Evolutionary conservation across 345 rosid genomes (phyloP), one percentile per base, ranked within the genome.

Genomic region (Aethionema arabicum): DNA sequence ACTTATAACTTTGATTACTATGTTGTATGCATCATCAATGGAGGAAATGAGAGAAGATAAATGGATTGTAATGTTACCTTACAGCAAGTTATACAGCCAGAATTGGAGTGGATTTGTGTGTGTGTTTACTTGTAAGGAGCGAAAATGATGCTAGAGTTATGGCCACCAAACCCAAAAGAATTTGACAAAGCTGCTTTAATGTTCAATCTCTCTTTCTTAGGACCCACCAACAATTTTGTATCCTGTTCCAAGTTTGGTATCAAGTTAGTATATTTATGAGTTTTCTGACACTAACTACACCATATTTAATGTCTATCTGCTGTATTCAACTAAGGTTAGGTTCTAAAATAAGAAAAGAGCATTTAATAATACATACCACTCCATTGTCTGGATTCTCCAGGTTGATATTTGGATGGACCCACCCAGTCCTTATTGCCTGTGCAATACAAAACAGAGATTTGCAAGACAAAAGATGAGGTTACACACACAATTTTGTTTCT

Each of bases 351-450:
- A 47, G 27, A 45, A 21, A 59, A 43, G 55, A 16, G 15, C 11
- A 5, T 2, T 36, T 7, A 63, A 14, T 29, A 48, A 63, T n/a
- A n/a, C 82, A 61, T 82, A 91, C 98, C 85, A 91, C 80, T 76
- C 79, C 85, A 56, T 68, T 69, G 52, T 86, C 98, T 47, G 98
- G 96, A 68, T 74, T 79, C 68, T 92, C 96, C 16, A 89, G 83
- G 70, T 92, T 92, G 79, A 92, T 70, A 72, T 89, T 89, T 52
- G 98, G 98, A 79, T 92, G 98, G 72, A 89, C 78, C 95, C 96
- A 92, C 39, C 98, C 96, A 7, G 93, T 89, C 53, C 75, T 72
- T 83, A 92, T 92, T 61, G 98, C 98, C 96, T 91, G 66, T 35
- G 49, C 48, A 36, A 51, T 54, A 62, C 13, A 56, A n/a, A n/a